Evolutionary conservation across 768 basidiomycete species (phyloP), one percentile per base, ranked within the genome.

Genomic region (Suillus spraguei): DNA sequence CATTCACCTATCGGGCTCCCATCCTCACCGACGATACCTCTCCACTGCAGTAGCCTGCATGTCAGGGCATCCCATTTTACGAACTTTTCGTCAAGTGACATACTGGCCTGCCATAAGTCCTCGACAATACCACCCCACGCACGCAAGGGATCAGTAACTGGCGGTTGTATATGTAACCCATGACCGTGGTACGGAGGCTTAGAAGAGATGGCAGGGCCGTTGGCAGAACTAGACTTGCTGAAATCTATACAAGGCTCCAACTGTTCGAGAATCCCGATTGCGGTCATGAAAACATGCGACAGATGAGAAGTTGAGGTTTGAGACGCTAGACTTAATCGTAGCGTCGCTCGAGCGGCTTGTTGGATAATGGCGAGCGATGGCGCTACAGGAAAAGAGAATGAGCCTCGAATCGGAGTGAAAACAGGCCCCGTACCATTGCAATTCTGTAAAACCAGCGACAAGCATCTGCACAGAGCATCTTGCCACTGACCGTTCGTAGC

Each of bases 401-500:
- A 49, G 55, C 9, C n/a, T 24, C 9, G 22, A 52, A 20, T 49
- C 0, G 32, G 49, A 28, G 0, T 11, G 39, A 41, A 1, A 4
- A 62, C 36, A 33, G 28, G 14, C 5, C 28, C n/a, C 53, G 20
- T 13, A 67, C 67, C 69, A 72, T 65, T 66, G n/a, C 24, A 59
- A 20, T 24, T 44, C 1, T 77, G 70, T 54, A 88, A 58, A 11
- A 89, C 66, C 20, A 74, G 67, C 9, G 61, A 66, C 35, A 91
- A 50, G 67, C 87, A 89, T 62, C 88, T 78, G 63, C 79, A 82
- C 14, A 90, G 71, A 11, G 78, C 77, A n/a, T 72, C 67, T 41
- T 83, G 81, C 90, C 90, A 92, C 71, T 87, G 85, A 1, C 86
- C 84, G 36, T 76, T 76, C 1, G 83, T 89, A 0, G 83, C 79